Conservation (phyloP, 2,329 filamentous ascomycete genomes). For the Dactylellina haptotyla region DNA sequence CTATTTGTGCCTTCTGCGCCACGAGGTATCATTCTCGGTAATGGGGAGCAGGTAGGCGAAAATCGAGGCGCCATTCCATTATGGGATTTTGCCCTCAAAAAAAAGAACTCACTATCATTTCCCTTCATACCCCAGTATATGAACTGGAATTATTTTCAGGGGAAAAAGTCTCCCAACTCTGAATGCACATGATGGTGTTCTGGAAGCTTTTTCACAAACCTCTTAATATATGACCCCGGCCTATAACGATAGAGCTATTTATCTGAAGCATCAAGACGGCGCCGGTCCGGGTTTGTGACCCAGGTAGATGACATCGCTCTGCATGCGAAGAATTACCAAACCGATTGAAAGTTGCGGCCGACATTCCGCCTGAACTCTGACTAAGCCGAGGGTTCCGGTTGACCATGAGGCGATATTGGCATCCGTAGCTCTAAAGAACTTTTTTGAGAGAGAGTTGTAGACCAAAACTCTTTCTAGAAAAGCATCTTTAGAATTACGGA, state of each 20-base stretch:
- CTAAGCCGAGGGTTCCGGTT: no score
- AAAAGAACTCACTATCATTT: constrained; percentile 3
- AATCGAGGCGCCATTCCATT: constrained; percentile 11
- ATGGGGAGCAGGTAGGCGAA: constrained; percentile 42
- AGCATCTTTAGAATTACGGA: no score
- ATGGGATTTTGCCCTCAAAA: not conserved
- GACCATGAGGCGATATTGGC: no score
- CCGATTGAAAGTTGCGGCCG: not conserved
- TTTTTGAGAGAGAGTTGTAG: no score
- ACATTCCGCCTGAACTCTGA: not conserved
- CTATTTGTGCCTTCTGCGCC: not conserved
- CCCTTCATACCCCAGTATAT: constrained; percentile 8
- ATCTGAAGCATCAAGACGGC: constrained; percentile 21
- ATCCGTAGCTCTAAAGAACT: no score
- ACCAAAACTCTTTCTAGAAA: no score
- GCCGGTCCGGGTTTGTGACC: not conserved
- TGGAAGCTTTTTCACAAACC: constrained; percentile 28
- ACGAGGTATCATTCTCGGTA: constrained; percentile 5
- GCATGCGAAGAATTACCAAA: not conserved
- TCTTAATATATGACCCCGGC: constrained; percentile 12
- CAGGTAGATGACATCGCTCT: constrained; percentile 3
- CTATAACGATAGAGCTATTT: constrained; percentile 51
- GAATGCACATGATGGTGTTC: constrained; percentile 25
- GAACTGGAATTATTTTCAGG: constrained; percentile 10
- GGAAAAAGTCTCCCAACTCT: not conserved